A percentile compares a stretch with the other conserved stretches of the same genome.
Conservation (phyloP, 2,329 filamentous ascomycete species). For the Cladosporium oxysporum region DNA sequence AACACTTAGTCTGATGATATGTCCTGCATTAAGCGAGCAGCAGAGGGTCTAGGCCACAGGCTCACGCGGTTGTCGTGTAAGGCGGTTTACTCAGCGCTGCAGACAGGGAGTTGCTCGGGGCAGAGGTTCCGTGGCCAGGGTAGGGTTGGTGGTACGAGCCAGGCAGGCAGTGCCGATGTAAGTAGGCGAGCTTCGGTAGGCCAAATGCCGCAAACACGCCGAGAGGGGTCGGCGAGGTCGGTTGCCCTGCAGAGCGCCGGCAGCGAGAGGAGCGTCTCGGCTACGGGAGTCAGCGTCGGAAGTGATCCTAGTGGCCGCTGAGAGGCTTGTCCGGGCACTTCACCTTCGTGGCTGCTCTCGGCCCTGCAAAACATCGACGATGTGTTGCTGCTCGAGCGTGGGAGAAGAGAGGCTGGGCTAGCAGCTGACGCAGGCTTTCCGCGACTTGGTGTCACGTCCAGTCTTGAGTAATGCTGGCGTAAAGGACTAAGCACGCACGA, state of each 20-base stretch:
- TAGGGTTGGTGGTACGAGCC: not conserved
- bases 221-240: not conserved
- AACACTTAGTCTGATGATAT: not conserved
- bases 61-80: constrained; percentile 7
- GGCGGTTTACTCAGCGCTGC: constrained; percentile 1
- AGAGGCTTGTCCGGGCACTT: not conserved
- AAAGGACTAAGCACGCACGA: not conserved
- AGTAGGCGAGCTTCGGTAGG: not conserved
- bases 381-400: constrained; percentile 1
- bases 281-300: constrained; percentile 2
- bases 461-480: constrained; percentile 6
- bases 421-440: not conserved
- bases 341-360: constrained; percentile 3
- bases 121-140: not conserved
- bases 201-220: constrained; percentile 15
- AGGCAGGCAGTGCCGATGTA: constrained; percentile 5
- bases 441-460: not conserved
- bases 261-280: not conserved
- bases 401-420: not conserved
- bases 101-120: constrained; percentile 15
- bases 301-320: constrained; percentile 6
- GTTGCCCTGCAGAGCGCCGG: constrained; percentile 10
- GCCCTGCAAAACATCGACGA: constrained; percentile 20
- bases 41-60: not conserved
- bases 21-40: constrained; percentile 1